Percentiles rank a stretch among this genome's conserved stretches.
Conservation (phyloP, 306 rosid species). For the Castanopsis chinensis region DNA sequence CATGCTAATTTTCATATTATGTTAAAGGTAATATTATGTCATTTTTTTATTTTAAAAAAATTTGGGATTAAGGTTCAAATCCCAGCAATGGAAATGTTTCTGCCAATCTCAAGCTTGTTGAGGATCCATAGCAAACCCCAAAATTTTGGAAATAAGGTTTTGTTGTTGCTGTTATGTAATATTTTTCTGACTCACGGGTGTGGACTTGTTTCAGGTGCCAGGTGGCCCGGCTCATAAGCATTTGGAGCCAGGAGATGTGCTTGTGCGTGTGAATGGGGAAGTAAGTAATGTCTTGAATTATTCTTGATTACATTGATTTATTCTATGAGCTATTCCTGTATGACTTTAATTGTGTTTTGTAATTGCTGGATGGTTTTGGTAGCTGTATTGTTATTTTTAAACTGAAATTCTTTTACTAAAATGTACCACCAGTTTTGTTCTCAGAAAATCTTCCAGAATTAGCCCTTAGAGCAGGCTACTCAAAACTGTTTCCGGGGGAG, state of each 20-base stretch:
- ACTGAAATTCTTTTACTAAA: background rate
- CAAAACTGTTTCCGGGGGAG: background rate
- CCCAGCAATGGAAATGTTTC: no score
- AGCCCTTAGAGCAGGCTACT: background rate
- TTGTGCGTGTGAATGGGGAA: slow-evolving; percentile 88
- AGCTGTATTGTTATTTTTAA: background rate
- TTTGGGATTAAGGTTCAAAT: no score
- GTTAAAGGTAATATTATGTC: background rate
- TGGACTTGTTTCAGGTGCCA: slow-evolving; percentile 73
- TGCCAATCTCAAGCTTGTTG: no score
- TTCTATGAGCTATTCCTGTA: background rate
- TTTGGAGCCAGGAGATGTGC: slow-evolving; percentile 96
- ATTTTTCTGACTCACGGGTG: slow-evolving; percentile 18
- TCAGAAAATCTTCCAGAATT: background rate
- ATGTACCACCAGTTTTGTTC: background rate
- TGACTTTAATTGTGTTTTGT: background rate
- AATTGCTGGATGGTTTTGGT: background rate
- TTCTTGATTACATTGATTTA: background rate
- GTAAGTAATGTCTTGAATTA: slow-evolving; percentile 48
- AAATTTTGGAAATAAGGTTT: no score
- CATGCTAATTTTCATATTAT: background rate
- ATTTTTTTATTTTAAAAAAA: background rate
- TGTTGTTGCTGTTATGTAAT: no score
- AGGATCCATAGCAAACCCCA: no score
- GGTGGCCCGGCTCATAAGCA: slow-evolving; percentile 83